Evolutionary conservation across 1,284 basidiomycete species (phyloP).

Genomic region (Cystobasidiaceae sp.): DNA sequence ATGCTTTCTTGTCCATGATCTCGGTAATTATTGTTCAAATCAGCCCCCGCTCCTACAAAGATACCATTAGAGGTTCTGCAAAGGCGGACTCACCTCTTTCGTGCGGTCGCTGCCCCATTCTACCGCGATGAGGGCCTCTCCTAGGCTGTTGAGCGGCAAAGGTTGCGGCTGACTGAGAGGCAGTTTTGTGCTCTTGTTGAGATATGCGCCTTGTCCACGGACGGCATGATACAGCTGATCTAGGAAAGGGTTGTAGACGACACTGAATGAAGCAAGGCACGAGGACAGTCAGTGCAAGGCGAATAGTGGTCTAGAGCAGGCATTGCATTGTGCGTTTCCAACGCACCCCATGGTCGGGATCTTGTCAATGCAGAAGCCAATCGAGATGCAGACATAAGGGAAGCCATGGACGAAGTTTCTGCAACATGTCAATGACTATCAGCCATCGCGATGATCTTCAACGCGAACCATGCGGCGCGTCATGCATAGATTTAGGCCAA

Average conservation of each 20-base stretch:
- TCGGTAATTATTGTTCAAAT: background rate
- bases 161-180: conserved; percentile 62
- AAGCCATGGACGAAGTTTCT: conserved; percentile 93
- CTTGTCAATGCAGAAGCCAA: conserved; percentile 78
- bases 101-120: conserved; percentile 89
- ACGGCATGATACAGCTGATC: conserved; percentile 78
- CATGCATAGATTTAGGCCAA: background rate
- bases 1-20: conserved; percentile 61
- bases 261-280: conserved; percentile 48
- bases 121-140: conserved; percentile 75
- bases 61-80: background rate
- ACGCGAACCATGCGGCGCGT: conserved; percentile 9
- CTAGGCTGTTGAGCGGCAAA: conserved; percentile 65
- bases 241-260: conserved; percentile 89
- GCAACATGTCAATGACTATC: conserved; percentile 47
- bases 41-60: background rate
- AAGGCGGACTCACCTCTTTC: conserved; percentile 44
- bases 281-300: background rate
- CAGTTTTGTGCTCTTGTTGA: conserved; percentile 57
- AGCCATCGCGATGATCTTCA: conserved; percentile 39
- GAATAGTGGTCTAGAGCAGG: background rate
- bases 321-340: background rate
- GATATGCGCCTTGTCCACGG: conserved; percentile 71
- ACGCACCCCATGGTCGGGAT: conserved; percentile 64
- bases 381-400: conserved; percentile 81